Evolutionary conservation across 495 filamentous ascomycete genomes (phyloP).

Genomic region (Wilcoxina mikolae): DNA sequence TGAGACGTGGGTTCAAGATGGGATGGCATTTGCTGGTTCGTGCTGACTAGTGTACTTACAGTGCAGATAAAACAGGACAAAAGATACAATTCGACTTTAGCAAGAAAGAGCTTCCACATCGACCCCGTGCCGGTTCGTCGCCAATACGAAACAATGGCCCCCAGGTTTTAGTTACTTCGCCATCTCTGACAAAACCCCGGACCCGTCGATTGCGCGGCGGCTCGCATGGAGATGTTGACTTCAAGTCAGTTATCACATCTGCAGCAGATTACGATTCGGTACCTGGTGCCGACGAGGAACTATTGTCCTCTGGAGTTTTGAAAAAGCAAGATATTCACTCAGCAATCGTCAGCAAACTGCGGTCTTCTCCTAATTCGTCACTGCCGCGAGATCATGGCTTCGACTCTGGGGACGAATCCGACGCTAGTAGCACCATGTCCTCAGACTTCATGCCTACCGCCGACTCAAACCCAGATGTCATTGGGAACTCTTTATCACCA

Average conservation of each 20-base stretch:
- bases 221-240: slow-evolving; percentile 27
- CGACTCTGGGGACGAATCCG: slow-evolving; percentile 49
- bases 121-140: slow-evolving; percentile 72
- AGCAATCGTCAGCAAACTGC: slow-evolving; percentile 18
- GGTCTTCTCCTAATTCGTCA: slow-evolving; percentile 26
- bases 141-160: slow-evolving; percentile 49
- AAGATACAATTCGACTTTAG: slow-evolving; percentile 80
- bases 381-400: slow-evolving; percentile 34
- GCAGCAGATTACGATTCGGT: slow-evolving; percentile 14
- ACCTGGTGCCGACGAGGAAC: slow-evolving; percentile 24
- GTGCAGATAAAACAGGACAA: slow-evolving; percentile 30
- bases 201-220: slow-evolving; percentile 24
- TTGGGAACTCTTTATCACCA: slow-evolving; percentile 28
- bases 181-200: slow-evolving; percentile 33
- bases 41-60: slow-evolving; percentile 27
- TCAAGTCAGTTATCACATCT: slow-evolving; percentile 20
- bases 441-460: slow-evolving; percentile 55
- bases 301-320: slow-evolving; percentile 24
- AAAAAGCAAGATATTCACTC: slow-evolving; percentile 21
- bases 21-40: slow-evolving; percentile 2
- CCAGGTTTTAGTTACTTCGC: slow-evolving; percentile 43
- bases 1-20: slow-evolving; percentile 28
- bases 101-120: slow-evolving; percentile 66
- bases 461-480: slow-evolving; percentile 36
- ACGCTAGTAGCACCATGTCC: slow-evolving; percentile 43